Percentiles rank a stretch among this genome's conserved stretches.
Evolutionary conservation across 768 basidiomycete species (phyloP).

Genomic region (Pleurotus sapidus): DNA sequence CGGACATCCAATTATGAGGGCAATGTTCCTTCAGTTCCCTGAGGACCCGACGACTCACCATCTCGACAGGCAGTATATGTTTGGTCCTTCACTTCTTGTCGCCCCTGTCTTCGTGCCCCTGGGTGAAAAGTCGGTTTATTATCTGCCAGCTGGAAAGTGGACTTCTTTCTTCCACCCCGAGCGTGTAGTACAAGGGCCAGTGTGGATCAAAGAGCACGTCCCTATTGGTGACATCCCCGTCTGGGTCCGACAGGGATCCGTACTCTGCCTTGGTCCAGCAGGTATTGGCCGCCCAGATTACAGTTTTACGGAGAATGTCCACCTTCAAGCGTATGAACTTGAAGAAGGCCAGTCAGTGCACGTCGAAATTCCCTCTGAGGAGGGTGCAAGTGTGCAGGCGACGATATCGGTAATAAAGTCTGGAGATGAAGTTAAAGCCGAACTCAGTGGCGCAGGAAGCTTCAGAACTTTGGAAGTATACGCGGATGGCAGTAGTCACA

Average conservation of each 20-base stretch:
- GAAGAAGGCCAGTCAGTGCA: slow-evolving; percentile 36
- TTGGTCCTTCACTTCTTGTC: slow-evolving; percentile 55
- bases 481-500: neutral
- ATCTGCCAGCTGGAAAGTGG: slow-evolving; percentile 60
- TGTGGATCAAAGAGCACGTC: slow-evolving; percentile 63
- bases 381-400: neutral
- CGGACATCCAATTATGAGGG: slow-evolving; percentile 58
- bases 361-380: slow-evolving; percentile 34
- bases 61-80: slow-evolving; percentile 60
- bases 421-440: neutral
- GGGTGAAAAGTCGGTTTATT: slow-evolving; percentile 55
- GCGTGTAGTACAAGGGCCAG: slow-evolving; percentile 53
- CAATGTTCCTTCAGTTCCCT: slow-evolving; percentile 66
- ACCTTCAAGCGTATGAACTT: slow-evolving; percentile 53
- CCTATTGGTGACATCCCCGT: slow-evolving; percentile 64
- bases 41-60: slow-evolving; percentile 57
- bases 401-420: neutral
- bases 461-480: neutral
- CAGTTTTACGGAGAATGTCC: slow-evolving; percentile 44
- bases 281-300: slow-evolving; percentile 58
- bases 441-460: neutral
- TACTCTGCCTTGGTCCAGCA: slow-evolving; percentile 56
- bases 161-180: slow-evolving; percentile 56
- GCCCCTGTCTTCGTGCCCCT: slow-evolving; percentile 58
- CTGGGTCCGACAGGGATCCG: slow-evolving; percentile 57